A percentile compares a stretch with the other conserved stretches of the same genome.
Conservation (phyloP, 805 yeast genomes). For the Barnettozyma californica region DNA sequence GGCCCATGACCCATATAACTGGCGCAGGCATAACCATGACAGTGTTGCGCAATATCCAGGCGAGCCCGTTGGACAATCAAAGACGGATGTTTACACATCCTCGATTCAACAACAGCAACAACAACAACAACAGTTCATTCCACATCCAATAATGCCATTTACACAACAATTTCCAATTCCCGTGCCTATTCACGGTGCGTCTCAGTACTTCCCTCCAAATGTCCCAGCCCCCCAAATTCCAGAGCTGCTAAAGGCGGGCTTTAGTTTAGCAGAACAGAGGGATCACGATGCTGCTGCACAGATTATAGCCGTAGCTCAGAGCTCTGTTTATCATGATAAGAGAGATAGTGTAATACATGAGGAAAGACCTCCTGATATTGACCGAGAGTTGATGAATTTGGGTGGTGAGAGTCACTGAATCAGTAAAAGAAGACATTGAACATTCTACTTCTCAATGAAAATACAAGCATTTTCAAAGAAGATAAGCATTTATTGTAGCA, state of each 20-base stretch:
- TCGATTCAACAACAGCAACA: conserved; percentile 6
- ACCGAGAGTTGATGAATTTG: conserved; percentile 19
- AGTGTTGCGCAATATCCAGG: background rate
- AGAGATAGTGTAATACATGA: background rate
- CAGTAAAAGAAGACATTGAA: background rate
- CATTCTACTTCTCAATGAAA: too few relatives aligned
- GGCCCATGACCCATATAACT: conserved; percentile 34
- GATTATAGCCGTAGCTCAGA: conserved; percentile 9
- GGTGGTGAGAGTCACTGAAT: background rate
- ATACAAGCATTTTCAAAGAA: too few relatives aligned
- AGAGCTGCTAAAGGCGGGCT: background rate
- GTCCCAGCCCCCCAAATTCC: background rate
- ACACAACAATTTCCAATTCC: conserved; percentile 2
- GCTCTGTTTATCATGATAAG: background rate
- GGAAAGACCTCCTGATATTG: conserved; percentile 11
- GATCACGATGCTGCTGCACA: conserved; percentile 8
- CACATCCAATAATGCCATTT: too few relatives aligned
- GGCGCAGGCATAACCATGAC: conserved; percentile 16
- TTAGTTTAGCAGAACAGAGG: conserved; percentile 1
- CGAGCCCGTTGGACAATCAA: background rate
- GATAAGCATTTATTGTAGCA: too few relatives aligned
- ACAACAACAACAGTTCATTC: conserved; percentile 2
- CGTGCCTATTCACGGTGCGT: background rate
- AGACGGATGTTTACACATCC: background rate
- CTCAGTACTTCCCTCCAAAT: background rate